These are phyloP conservation scores for Hibiscus trionum DNA, from an alignment of 345 rosid species.

Conservation along the genomic window DNA sequence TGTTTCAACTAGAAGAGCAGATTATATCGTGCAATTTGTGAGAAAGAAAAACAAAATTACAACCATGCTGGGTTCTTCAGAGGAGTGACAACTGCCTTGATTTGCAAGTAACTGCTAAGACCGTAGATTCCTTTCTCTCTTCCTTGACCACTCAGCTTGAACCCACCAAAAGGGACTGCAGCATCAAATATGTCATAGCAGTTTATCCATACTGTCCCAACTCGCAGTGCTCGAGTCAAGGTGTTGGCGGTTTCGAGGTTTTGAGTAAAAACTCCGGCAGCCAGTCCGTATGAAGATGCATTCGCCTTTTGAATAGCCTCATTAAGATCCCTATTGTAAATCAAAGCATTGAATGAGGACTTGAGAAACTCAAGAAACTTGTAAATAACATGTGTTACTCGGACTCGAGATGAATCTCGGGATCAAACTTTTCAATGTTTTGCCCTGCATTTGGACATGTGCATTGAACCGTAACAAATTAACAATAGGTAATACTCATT, in stretches of 20 bases:
- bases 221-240: slow-evolving; percentile 57
- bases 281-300: slow-evolving; percentile 54
- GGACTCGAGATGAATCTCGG: neutral
- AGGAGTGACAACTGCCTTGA: slow-evolving; percentile 83
- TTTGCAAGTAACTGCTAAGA: slow-evolving; percentile 76
- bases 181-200: slow-evolving; percentile 77
- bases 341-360: neutral
- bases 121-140: slow-evolving; percentile 85
- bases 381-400: neutral
- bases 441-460: neutral
- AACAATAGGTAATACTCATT: no score
- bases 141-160: slow-evolving; percentile 87
- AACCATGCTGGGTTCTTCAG: slow-evolving; percentile 88
- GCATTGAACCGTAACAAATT: no score
- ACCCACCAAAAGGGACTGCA: slow-evolving; percentile 88
- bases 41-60: slow-evolving; percentile 12
- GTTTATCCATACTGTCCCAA: slow-evolving; percentile 75
- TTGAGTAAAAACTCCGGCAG: slow-evolving; percentile 80
- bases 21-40: neutral
- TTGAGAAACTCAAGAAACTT: neutral
- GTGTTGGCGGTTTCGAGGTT: slow-evolving; percentile 71
- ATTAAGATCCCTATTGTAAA: slow-evolving; percentile 47
- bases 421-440: neutral
- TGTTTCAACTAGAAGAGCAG: neutral
- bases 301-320: slow-evolving; percentile 75